Evolutionary conservation across 2,329 filamentous ascomycete genomes (phyloP).

Genomic region (Trichoderma koningii): DNA sequence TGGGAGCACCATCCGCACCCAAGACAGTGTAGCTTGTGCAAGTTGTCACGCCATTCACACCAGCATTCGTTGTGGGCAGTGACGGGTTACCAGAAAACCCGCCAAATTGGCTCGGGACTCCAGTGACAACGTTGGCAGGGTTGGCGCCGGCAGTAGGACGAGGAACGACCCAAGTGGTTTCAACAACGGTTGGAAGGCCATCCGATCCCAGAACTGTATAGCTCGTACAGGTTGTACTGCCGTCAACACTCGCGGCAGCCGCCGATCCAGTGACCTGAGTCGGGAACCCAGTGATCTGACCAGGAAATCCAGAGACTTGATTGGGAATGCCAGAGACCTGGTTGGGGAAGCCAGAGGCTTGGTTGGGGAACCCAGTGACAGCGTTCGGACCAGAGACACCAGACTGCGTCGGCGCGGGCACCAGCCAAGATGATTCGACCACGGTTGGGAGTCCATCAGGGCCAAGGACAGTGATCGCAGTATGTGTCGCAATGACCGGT

Average conservation of each 20-base stretch:
- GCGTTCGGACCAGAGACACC: constrained; percentile 30
- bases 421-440: constrained; percentile 32
- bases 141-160: constrained; percentile 30
- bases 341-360: constrained; percentile 5
- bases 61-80: constrained; percentile 25
- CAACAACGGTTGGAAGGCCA: constrained; percentile 37
- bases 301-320: constrained; percentile 5
- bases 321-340: constrained; percentile 10
- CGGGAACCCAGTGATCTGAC: constrained; percentile 15
- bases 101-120: constrained; percentile 1
- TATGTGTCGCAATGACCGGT: constrained; percentile 8
- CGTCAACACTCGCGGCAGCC: constrained; percentile 29
- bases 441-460: constrained; percentile 26
- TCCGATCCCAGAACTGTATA: constrained; percentile 36
- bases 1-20: constrained; percentile 36
- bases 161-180: constrained; percentile 38
- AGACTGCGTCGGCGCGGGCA: constrained; percentile 30
- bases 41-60: constrained; percentile 30
- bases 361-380: background rate
- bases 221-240: constrained; percentile 35
- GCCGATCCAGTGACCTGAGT: constrained; percentile 17
- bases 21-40: constrained; percentile 37
- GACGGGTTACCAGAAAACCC: constrained; percentile 27
- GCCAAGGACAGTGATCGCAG: constrained; percentile 25
- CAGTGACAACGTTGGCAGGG: constrained; percentile 17